Conservation (phyloP, 495 filamentous ascomycete species). For the Xylaria castorea region DNA sequence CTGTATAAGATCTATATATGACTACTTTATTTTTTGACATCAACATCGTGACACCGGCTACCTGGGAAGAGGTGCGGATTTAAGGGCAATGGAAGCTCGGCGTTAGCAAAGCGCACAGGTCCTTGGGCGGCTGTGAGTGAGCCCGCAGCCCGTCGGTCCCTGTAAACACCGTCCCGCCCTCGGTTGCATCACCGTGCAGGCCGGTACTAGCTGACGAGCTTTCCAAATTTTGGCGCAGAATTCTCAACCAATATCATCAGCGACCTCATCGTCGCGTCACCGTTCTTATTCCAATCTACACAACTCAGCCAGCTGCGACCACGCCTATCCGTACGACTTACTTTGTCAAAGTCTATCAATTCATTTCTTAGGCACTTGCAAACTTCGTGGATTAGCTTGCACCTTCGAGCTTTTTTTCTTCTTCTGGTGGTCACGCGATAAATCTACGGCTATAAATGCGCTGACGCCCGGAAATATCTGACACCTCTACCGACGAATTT, state of each 20-base stretch:
- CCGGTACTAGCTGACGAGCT: slow-evolving; percentile 28
- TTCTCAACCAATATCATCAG: slow-evolving; percentile 26
- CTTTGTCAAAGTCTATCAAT: neutral
- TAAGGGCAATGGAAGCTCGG: slow-evolving; percentile 17
- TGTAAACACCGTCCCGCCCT: slow-evolving; percentile 15
- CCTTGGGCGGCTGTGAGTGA: neutral
- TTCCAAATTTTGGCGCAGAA: slow-evolving; percentile 24
- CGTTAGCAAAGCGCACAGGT: slow-evolving; percentile 6
- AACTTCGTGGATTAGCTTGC: neutral
- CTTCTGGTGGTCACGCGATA: slow-evolving; percentile 4
- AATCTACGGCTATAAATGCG: neutral
- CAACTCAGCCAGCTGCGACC: neutral
- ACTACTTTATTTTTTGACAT: neutral
- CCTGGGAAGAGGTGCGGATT: slow-evolving; percentile 5
- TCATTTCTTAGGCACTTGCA: neutral
- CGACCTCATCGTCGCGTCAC: slow-evolving; percentile 36
- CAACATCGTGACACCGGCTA: neutral
- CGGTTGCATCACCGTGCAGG: slow-evolving; percentile 39
- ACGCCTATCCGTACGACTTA: neutral
- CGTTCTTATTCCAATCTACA: neutral
- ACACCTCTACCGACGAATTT: neutral
- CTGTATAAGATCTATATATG: neutral
- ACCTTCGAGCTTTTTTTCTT: neutral
- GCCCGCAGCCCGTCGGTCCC: slow-evolving; percentile 10
- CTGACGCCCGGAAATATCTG: neutral